Base-by-base conservation (phyloP, 148 eudicot genomes). In the Rhododendron molle region DNA sequence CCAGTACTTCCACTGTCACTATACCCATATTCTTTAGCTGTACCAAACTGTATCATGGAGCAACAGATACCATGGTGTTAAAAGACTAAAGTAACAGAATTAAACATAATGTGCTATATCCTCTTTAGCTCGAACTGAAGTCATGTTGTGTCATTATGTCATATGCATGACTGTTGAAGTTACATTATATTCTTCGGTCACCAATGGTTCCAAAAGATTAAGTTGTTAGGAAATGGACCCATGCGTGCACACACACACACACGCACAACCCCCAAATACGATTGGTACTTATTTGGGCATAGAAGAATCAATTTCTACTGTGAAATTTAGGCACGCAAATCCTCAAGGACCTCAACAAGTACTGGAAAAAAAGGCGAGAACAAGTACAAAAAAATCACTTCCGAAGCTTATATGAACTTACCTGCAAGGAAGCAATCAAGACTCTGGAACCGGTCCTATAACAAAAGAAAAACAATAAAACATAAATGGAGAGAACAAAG, bases 341-440 rank as follows among this genome's bases (percentile, higher is more conserved):
- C 58, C 58, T 54, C 20, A 4, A 54, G 60, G 60, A 54, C 13
- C 3, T 78, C 58, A 82, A 56, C 40, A 18, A 21, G 28, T 71
- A 23, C 28, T 20, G 46, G 40, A 23, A 38, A 16, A 56, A 16
- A 54, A 10, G 44, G 54, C 10, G 23, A 56, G 4, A 52, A 84
- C 62, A 84, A 23, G 43, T 32, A 72, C 11, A 47, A 13, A 74
- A 52, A 34, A 38, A 52, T 76, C 50, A 54, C n/a, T 34, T 21
- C 36, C 7, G 26, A 54, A 72, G 76, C 38, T 2, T 56, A 71
- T 7, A 14, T 8, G 67, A 83, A 88, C 76, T 38, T 89, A 96
- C 99, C 99, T 90, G 99, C 99, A 87, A 97, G 97, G 91, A 97
- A 97, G 92, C 99, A 97, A 87, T 97, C 99, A 83, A 97, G 98